These are phyloP conservation scores for Colletotrichum liriopes DNA, from an alignment of 2,329 filamentous ascomycete genomes.

Conservation along the genomic window DNA sequence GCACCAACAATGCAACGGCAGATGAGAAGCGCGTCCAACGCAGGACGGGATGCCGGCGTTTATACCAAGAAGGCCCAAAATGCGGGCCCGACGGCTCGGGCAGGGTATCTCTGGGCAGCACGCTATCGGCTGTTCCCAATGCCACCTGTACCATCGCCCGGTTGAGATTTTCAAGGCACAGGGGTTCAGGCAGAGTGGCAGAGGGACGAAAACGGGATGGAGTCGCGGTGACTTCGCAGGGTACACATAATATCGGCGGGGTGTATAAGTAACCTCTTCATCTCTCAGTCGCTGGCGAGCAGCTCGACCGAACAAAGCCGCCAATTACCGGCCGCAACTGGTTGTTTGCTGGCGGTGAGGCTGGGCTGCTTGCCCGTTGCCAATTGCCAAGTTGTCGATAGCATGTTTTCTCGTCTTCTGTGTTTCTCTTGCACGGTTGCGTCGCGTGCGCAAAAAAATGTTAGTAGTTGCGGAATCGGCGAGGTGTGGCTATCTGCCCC, in stretches of 20 bases:
- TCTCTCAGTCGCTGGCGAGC: neutral
- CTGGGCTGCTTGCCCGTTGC: neutral
- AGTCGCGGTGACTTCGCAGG: neutral
- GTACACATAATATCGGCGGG: neutral
- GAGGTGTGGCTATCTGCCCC: neutral
- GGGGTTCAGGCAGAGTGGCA: slow-evolving; percentile 1
- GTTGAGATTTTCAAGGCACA: slow-evolving; percentile 32
- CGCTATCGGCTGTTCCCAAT: slow-evolving; percentile 12
- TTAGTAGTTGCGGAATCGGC: neutral
- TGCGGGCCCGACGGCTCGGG: slow-evolving; percentile 32
- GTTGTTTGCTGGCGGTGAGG: too few species aligned
- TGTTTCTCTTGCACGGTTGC: neutral
- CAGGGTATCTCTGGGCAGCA: slow-evolving; percentile 37
- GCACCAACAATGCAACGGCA: slow-evolving; percentile 33
- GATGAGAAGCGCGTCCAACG: slow-evolving; percentile 28
- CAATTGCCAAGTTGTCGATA: neutral
- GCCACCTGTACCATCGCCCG: slow-evolving; percentile 4
- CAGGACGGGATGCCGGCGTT: slow-evolving; percentile 41
- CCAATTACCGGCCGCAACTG: too few species aligned
- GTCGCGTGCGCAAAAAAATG: neutral
- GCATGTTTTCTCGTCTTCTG: neutral
- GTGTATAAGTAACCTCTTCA: neutral
- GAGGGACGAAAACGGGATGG: slow-evolving; percentile 3
- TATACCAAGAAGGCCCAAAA: slow-evolving; percentile 40
- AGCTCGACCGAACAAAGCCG: too few species aligned